Evolutionary conservation across 257 asterid genomes (phyloP), one percentile per base, ranked within the genome.

Genomic region (Solanum dulcamara): DNA sequence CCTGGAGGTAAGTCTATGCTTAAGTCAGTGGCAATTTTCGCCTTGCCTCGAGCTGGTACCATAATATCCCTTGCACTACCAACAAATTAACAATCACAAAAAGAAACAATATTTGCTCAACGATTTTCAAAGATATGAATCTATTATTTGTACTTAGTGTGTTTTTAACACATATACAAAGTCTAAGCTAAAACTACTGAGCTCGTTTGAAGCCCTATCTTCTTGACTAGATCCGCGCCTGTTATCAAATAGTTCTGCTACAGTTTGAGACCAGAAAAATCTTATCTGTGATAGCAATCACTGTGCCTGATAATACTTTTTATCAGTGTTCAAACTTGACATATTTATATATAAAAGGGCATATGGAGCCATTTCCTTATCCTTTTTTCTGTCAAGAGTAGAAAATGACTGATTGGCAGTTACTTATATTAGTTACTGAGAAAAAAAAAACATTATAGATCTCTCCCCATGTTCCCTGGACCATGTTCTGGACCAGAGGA

Each of bases 41-140:
- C 89, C 86, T 87, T 87, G 33, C 88, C 89, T 71, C 84, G 42
- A 22, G 89, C 86, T 18, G 87, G 85, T 18, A 87, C 89, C 79
- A 14, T 60, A 37, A 17, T 17, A 0, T 85, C 86, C 68, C 17
- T 60, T 57, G 89, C 89, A 81, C 89, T 87, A 44, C 2, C 3
- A 74, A 40, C 30, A 7, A 74, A 74, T 40, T 12, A 74, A 74
- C 81, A 44, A 74, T n/a, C 37, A 7, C 4, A n/a, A 24, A 44
- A 24, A 6, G 2, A 24, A 74, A 42, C 30, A 5, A n/a, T 10
- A 72, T 44, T 38, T 72, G 5, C 50, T 38, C 80, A 13, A 62
- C 4, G 8, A 55, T 55, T 9, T 6, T 55, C 64, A 67, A 67
- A 7, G 40, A 57, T 57, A 22, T 51, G 12, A 66, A 66, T 6